These are phyloP conservation scores for Vairimorpha necatrix DNA, from an alignment of 371 early-diverging fungal genomes.

Conservation along the genomic window DNA sequence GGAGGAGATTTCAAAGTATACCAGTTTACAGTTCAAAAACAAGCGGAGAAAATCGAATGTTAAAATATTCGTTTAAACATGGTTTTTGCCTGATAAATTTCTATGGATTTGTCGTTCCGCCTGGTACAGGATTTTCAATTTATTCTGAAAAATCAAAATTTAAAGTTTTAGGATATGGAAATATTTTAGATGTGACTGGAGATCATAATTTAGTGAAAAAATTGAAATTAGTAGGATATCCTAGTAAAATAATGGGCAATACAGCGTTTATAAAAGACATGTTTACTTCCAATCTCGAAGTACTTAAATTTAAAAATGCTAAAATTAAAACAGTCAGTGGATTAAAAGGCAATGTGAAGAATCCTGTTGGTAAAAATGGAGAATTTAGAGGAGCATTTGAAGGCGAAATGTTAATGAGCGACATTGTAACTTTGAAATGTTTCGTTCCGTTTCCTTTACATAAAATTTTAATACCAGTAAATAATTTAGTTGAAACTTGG, in stretches of 20 bases:
- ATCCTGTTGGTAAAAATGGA: conserved; percentile 73
- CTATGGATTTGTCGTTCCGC: conserved; percentile 70
- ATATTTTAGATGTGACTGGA: conserved; percentile 80
- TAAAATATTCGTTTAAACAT: conserved; percentile 75
- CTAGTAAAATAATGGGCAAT: conserved; percentile 84
- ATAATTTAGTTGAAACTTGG: conserved; percentile 69
- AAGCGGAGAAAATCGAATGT: conserved; percentile 78
- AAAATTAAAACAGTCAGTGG: conserved; percentile 87
- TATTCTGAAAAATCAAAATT: conserved; percentile 74
- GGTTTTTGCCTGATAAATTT: conserved; percentile 53
- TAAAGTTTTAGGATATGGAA: conserved; percentile 84
- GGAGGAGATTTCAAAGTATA: conserved; percentile 90
- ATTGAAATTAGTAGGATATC: conserved; percentile 88
- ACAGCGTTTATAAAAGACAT: conserved; percentile 96
- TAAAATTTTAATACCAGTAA: conserved; percentile 79
- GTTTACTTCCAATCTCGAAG: conserved; percentile 94
- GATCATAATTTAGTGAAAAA: conserved; percentile 87
- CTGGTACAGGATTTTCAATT: conserved; percentile 86
- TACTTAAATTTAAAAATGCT: conserved; percentile 93
- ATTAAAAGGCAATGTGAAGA: conserved; percentile 94
- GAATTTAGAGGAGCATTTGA: conserved; percentile 95
- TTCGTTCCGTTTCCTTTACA: conserved; percentile 87
- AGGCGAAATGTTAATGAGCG: conserved; percentile 83
- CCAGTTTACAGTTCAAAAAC: conserved; percentile 81
- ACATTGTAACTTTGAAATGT: conserved; percentile 89